phyloP scores from a whole-genome alignment of 495 filamentous ascomycete genomes.

The Trichoderma reesei region DNA sequence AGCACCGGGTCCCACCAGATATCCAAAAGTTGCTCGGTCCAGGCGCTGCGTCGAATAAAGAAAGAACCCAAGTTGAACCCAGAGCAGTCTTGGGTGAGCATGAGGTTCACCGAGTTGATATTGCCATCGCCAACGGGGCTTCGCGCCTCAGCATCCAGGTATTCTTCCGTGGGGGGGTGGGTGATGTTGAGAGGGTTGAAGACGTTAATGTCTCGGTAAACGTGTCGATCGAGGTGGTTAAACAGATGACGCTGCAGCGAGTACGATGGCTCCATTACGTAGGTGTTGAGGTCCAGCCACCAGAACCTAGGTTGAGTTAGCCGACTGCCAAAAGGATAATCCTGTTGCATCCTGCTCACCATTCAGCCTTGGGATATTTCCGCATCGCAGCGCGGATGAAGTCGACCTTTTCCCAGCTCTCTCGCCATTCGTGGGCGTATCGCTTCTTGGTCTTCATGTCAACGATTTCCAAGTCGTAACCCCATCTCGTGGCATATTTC shows the following conservation, averaged over 20 bases:
- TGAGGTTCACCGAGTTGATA: conserved; percentile 65
- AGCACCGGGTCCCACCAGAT: conserved; percentile 98
- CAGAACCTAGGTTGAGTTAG: conserved; percentile 65
- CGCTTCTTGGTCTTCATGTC: conserved; percentile 98
- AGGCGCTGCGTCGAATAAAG: conserved; percentile 72
- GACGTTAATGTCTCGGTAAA: conserved; percentile 92
- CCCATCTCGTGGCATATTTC: conserved; percentile 78
- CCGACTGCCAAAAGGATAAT: background rate
- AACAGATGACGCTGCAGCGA: conserved; percentile 89
- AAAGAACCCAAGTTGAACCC: conserved; percentile 98
- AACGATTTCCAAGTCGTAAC: conserved; percentile 90
- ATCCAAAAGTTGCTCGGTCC: conserved; percentile 88
- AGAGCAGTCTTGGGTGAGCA: conserved; percentile 87
- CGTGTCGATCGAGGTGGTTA: conserved; percentile 58
- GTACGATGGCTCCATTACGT: conserved; percentile 92
- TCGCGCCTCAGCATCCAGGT: conserved; percentile 62
- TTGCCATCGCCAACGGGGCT: conserved; percentile 68
- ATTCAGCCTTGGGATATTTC: conserved; percentile 93
- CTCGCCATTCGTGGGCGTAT: conserved; percentile 97
- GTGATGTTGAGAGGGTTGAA: conserved; percentile 94
- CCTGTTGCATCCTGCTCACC: conserved; percentile 42
- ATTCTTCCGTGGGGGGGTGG: conserved; percentile 61
- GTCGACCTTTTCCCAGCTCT: conserved; percentile 99
- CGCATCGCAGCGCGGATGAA: conserved; percentile 81
- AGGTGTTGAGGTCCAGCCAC: conserved; percentile 98